Evolutionary conservation across 2,329 filamentous ascomycete species (phyloP), one percentile per base, ranked within the genome.

Genomic region (Aaosphaeria pasadenensis): DNA sequence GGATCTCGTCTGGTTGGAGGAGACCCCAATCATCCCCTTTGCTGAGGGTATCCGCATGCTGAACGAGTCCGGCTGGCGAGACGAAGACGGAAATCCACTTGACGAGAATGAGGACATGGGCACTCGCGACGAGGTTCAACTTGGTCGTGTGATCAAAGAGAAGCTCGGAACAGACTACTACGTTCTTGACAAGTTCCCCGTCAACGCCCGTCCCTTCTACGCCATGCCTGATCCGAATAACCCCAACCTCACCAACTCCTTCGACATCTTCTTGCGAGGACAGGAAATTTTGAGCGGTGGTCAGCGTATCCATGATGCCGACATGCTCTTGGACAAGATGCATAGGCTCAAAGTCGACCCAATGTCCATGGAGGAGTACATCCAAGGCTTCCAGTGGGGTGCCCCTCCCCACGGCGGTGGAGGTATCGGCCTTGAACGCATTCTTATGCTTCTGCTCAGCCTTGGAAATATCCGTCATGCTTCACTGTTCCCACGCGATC

Each of bases 261-360:
- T 96, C 60, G 91, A 96, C 67, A 95, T 96, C 49, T 96, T 96
- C 73, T 81, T 96, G 39, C 87, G 91, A 30, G 91, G 91, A 0
- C 91, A 96, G 64, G 91, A 96, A 69, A 94, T 96, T 48, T 85
- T 92, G 41, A 92, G 89, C 1, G 91, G 91, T 58, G 91, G 91
- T 6, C 91, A 96, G 71, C 90, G 91, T 81, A 95, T 96, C 54
- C 88, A 96, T 67, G 85, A 94, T 52, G 81, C 88, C 0, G 73
- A 78, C 4, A 80, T 88, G 64, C 77, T 96, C n/a, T 80, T 86
- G 40, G 80, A 86, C 59, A 88, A 87, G 63, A 91, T 96, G 87
- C 78, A 80, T 50, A 81, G 81, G 42, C 79, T 83, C 42, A 89
- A 89, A 50, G 86, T 96, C 49, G 80, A 88, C 29, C 88, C 89